Percentiles rank a stretch among this genome's conserved stretches.
phyloP scores from a whole-genome alignment of 768 basidiomycete genomes.

The Xerocomus potaroensis region DNA sequence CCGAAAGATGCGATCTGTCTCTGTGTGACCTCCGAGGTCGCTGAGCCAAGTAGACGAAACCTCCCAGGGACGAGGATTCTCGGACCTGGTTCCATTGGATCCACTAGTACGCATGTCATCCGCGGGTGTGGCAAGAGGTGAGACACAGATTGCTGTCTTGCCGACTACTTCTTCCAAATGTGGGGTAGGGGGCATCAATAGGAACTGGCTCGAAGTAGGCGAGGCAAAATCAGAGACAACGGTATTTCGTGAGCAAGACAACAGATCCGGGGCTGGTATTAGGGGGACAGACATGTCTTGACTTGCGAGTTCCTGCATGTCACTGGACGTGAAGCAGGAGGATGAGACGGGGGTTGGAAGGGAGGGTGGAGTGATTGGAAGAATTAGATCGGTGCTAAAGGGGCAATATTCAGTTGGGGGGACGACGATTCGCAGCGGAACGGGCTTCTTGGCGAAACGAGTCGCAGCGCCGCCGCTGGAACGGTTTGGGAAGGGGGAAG shows the following conservation, averaged over 20 bases:
- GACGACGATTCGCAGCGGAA: conserved; percentile 28
- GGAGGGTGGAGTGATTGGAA: conserved; percentile 26
- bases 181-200: conserved; percentile 26
- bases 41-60: conserved; percentile 29
- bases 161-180: conserved; percentile 5
- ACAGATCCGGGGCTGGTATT: conserved; percentile 4
- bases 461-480: conserved; percentile 7
- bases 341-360: conserved; percentile 25
- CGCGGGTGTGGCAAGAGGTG: conserved; percentile 10
- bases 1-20: conserved; percentile 31
- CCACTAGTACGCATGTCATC: conserved; percentile 3
- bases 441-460: conserved; percentile 14
- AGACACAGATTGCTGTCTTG: conserved; percentile 10
- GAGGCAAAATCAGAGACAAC: conserved; percentile 17
- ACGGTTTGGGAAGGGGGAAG: too few species aligned
- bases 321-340: conserved; percentile 25
- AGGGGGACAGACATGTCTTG: conserved; percentile 8
- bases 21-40: conserved; percentile 30
- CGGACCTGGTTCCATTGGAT: conserved; percentile 7
- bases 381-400: conserved; percentile 29
- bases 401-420: conserved; percentile 33
- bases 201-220: conserved; percentile 26
- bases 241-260: conserved; percentile 5
- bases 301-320: conserved; percentile 9
- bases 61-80: conserved; percentile 19